These are phyloP conservation scores for Evernia prunastri DNA, from an alignment of 495 filamentous ascomycete species.

Conservation along the genomic window DNA sequence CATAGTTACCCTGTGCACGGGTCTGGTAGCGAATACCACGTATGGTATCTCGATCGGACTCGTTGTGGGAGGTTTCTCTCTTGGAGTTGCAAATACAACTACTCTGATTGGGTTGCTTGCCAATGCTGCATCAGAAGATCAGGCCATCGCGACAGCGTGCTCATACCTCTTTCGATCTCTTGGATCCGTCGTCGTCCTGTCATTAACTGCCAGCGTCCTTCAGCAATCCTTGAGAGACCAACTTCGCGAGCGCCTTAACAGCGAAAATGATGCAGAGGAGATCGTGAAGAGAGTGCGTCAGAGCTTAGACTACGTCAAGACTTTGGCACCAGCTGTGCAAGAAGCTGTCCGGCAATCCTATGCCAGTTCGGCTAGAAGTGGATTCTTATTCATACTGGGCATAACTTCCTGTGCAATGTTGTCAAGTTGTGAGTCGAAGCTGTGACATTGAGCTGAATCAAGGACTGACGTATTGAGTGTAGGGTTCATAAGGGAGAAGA, in stretches of 20 bases:
- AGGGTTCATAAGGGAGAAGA: conserved; percentile 31
- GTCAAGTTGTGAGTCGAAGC: conserved; percentile 31
- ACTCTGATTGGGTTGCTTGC: conserved; percentile 59
- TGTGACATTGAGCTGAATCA: not conserved
- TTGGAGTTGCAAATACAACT: conserved; percentile 65
- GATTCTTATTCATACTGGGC: conserved; percentile 41
- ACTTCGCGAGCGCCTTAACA: conserved; percentile 47
- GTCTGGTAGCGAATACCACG: conserved; percentile 39
- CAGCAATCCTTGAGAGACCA: conserved; percentile 61
- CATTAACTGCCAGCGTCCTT: conserved; percentile 61
- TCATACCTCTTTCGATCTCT: conserved; percentile 82
- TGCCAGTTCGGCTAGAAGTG: conserved; percentile 45
- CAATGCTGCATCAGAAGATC: conserved; percentile 60
- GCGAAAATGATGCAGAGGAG: conserved; percentile 54
- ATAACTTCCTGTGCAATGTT: conserved; percentile 43
- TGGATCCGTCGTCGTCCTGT: conserved; percentile 70
- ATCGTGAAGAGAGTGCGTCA: conserved; percentile 69
- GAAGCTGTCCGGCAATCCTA: conserved; percentile 65
- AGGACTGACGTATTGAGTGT: not conserved
- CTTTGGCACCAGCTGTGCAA: conserved; percentile 54
- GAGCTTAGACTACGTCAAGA: conserved; percentile 65
- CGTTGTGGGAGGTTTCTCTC: conserved; percentile 48
- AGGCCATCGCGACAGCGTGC: conserved; percentile 76
- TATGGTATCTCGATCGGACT: conserved; percentile 52
- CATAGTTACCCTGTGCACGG: conserved; percentile 55